Conservation (phyloP, 1,284 basidiomycete genomes). For the Irpex sp. region DNA sequence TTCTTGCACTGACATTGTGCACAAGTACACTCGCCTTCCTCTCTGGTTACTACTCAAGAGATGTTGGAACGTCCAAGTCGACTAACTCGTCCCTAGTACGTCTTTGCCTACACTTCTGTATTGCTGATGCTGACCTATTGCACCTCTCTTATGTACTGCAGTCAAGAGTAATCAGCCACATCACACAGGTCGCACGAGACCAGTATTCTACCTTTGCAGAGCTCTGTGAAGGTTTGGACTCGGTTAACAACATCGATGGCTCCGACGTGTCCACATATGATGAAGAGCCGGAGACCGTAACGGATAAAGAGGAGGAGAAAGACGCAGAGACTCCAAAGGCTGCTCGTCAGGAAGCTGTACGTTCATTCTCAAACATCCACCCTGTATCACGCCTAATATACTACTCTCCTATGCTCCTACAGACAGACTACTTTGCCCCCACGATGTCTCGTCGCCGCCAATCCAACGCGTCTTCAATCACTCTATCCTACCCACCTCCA, state of each 20-base stretch:
- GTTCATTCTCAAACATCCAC: neutral
- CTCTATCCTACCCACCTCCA: neutral
- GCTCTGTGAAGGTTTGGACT: neutral
- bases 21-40: neutral
- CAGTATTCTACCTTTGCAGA: neutral
- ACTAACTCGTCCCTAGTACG: neutral
- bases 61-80: neutral
- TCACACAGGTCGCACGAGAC: neutral
- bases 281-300: neutral
- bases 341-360: neutral
- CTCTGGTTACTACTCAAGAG: neutral
- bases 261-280: neutral
- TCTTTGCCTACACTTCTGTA: neutral
- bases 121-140: neutral
- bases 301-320: neutral
- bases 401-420: neutral
- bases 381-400: neutral
- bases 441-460: neutral
- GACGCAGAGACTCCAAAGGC: neutral
- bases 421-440: neutral
- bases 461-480: neutral
- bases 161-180: neutral
- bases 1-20: neutral
- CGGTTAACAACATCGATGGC: neutral
- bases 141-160: neutral